Evolutionary conservation across 2,329 filamentous ascomycete species (phyloP), one percentile per base, ranked within the genome.

Genomic region (Microsporum audouinii): DNA sequence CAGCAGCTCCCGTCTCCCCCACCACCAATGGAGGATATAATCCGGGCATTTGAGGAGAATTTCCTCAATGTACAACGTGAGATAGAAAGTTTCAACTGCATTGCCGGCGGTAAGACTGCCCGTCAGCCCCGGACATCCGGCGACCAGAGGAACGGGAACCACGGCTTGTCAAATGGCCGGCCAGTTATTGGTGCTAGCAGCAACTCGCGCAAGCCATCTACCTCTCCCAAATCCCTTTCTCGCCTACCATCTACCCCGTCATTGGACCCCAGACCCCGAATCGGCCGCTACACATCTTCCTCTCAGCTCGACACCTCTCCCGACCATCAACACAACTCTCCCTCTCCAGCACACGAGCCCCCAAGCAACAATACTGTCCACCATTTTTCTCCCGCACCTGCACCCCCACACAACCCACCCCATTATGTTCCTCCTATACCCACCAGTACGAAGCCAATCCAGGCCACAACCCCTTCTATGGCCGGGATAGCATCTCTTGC

Each of bases 1-100:
- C 79, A 85, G 66, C 78, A 82, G 3, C 86, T 91, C 67, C 86
- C 87, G 0, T 87, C 86, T 53, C 87, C 88, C 0, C 80, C 88
- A 8, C 86, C 88, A 2, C 81, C 86, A 14, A 86, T 91, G 78
- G 83, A 86, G 31, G 82, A 88, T 58, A 84, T 94, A 4, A 78
- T 91, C 61, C 77, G 82, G 3, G 73, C 78, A 49, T 94, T 87
- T 84, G 81, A 87, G 58, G 73, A 74, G 1, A 79, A 80, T 62
- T 88, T 86, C 69, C 80, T 81, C 36, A 82, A 85, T 0, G 74
- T 85, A 57, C 85, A 87, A 65, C 78, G 81, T 62, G 82, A 91
- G 65, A 73, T 87, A 47, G 89, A 94, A 73, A 77, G 78, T 27
- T 80, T 91, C 62, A 76, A 75, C 33, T 80, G 84, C 60, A 78